Conservation (phyloP, 345 rosid genomes). For the Excoecaria cochinchinensis region DNA sequence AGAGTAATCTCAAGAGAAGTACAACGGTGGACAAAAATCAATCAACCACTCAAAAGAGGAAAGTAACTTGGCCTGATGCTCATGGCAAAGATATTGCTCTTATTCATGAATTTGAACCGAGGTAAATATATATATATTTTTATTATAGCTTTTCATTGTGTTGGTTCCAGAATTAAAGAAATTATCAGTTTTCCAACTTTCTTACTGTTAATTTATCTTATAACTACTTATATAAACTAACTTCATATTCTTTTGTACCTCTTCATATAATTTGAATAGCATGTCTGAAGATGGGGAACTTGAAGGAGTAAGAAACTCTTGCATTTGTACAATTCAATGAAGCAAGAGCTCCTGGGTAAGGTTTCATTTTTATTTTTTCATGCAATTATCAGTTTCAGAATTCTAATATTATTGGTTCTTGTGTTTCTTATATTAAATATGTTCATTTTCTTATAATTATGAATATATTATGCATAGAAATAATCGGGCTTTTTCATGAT, state of each 20-base stretch:
- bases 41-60: constrained; percentile 43
- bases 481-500: background rate
- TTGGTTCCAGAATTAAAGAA: background rate
- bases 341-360: constrained; percentile 19
- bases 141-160: background rate
- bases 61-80: constrained; percentile 81
- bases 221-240: too few relatives aligned
- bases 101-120: constrained; percentile 66
- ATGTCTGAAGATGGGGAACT: constrained; percentile 62
- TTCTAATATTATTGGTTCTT: background rate
- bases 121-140: constrained; percentile 32
- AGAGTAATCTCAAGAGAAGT: constrained; percentile 58
- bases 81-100: constrained; percentile 76
- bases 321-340: constrained; percentile 67
- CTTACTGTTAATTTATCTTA: too few relatives aligned
- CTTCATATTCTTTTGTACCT: background rate
- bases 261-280: constrained; percentile 26
- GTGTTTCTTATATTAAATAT: background rate
- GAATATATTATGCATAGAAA: too few relatives aligned
- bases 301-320: constrained; percentile 51
- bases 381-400: background rate
- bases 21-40: constrained; percentile 23
- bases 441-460: background rate
- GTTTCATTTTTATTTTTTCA: background rate
- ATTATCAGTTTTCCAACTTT: background rate